Base-by-base conservation (phyloP, 2,329 filamentous ascomycete species). In the Penicillium sp. region DNA sequence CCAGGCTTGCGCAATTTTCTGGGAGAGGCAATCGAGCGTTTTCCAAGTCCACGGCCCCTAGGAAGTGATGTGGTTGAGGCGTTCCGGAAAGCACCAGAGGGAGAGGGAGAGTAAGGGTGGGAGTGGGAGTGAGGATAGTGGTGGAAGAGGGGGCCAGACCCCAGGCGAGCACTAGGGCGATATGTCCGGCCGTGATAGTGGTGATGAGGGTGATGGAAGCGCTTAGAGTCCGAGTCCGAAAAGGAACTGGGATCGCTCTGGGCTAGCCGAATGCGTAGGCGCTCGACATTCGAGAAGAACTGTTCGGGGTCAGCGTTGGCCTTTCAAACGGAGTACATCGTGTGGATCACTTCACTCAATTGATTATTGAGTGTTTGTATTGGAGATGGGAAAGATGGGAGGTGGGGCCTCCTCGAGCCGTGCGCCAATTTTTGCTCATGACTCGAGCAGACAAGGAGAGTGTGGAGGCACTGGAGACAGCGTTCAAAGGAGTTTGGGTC, bases 201-300 rank as follows among this genome's bases (percentile, higher is more conserved):
- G 33, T 36, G 31, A 54, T 44, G 31, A 22, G 6, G 13, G 52
- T 50, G 61, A 65, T 68, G 58, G 62, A 67, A 54, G 55, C 18
- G n/a, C 18, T 60, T 64, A 41, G 53, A 50, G 54, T 59, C 61
- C 55, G 62, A 63, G 64, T 27, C 51, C 36, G 54, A 41, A 54
- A 59, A 50, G 56, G 47, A 56, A 55, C 62, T 54, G 60, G 66
- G 71, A 70, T 69, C 65, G 64, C 62, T 65, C 60, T 72, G 68
- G 11, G 65, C 72, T 69, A 75, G 62, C 64, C 73, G 69, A 54
- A 72, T 69, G 54, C 70, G 75, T 58, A 75, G 69, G 35, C 71
- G 73, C 66, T 77, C 74, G 50, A 74, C 64, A 70, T 77, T 77
- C 63, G 74, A 77, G 69, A 77, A 77, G 65, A 73, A 71, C 75